Percentiles rank a stretch among this genome's conserved stretches.
phyloP scores from a whole-genome alignment of 148 eudicot species.

The Persicaria maculosa region DNA sequence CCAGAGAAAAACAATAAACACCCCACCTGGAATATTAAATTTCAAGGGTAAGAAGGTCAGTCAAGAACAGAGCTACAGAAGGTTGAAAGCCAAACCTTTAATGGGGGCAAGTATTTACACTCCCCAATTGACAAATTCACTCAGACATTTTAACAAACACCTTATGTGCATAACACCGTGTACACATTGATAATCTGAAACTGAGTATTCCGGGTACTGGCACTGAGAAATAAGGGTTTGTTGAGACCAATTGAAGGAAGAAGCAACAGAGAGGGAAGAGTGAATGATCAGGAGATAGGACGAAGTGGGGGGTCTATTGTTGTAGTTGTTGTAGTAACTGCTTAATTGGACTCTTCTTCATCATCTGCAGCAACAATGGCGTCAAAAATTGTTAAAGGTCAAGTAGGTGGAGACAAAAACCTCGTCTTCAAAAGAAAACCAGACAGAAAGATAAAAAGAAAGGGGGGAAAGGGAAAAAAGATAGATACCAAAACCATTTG shows the following conservation, averaged over 20 bases:
- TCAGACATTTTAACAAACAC: neutral
- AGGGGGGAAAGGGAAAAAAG: neutral
- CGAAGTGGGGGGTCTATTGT: neutral
- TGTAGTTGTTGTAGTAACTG: constrained; percentile 4
- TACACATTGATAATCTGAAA: neutral
- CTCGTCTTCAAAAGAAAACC: neutral
- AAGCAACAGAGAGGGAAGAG: neutral
- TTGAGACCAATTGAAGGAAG: neutral
- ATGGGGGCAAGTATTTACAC: neutral
- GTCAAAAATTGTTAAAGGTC: neutral
- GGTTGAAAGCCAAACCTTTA: neutral
- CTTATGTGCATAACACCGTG: neutral
- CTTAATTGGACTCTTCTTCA: constrained; percentile 1
- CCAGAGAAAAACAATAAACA: neutral
- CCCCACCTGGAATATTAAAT: neutral
- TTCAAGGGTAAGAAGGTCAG: neutral
- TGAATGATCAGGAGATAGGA: neutral
- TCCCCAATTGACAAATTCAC: neutral
- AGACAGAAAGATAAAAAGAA: neutral
- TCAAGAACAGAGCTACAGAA: neutral
- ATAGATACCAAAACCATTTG: constrained; percentile 10
- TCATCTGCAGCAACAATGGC: constrained; percentile 7
- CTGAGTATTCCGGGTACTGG: neutral
- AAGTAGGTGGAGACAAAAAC: constrained; percentile 1
- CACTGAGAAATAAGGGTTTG: neutral